Base-by-base conservation (phyloP, 768 basidiomycete species). In the Phaffia tasmanica region DNA sequence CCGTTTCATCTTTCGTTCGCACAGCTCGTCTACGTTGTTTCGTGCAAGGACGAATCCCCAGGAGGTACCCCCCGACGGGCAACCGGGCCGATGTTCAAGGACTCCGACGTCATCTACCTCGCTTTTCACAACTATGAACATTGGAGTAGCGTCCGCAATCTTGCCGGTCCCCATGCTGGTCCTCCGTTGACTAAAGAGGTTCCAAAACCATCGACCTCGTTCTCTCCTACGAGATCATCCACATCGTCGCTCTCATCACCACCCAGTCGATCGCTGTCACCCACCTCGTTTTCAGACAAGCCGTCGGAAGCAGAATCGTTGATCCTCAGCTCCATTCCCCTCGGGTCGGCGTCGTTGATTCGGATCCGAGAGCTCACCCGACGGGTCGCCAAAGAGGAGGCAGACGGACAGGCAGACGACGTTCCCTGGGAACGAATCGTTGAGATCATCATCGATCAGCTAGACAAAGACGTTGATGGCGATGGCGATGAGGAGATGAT, bases 141-240 rank as follows among this genome's bases (percentile, higher is more conserved):
- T 74, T 94, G 92, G 73, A 90, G 88, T 16, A 88, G 86, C n/a
- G 88, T 94, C 67, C 86, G 91, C 56, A 92, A 89, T 75, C 78
- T 91, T 62, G 80, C 80, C 19, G 91, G 91, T 1, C 91, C 90
- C 0, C 89, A 91, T 74, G 78, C 83, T 0, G 91, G 89, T 9
- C 79, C 53, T 21, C 62, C 62, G 1, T 57, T 47, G 30, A 62
- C 57, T 7, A 27, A 30, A 49, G 67, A 68, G 61, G 54, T 68
- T 48, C 56, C 56, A 6, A 57, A 27, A 57, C 59, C 32, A 61
- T 30, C 29, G 53, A 23, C 23, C 4, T 61, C 23, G 53, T 54
- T 23, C 23, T 54, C 23, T 9, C 53, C 23, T 58, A n/a, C 59
- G 59, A 57, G 27, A 57, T 57, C 65, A 27, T 53, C 64, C 18